Conservation (phyloP, 2,329 filamentous ascomycete species). For the Cephalotrichum gorgonifer region DNA sequence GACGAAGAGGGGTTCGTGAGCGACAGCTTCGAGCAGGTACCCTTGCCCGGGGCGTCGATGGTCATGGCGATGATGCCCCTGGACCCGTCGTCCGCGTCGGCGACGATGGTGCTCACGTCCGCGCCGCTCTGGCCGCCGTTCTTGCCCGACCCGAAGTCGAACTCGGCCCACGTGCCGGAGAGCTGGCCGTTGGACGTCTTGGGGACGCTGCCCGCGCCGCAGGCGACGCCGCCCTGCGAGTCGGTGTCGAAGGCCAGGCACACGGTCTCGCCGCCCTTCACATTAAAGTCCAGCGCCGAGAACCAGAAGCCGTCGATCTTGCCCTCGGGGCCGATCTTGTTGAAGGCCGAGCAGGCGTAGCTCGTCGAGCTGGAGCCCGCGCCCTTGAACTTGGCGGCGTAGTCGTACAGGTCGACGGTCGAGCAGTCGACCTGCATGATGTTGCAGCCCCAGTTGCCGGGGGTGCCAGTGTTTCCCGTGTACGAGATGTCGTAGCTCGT, state of each 20-base stretch:
- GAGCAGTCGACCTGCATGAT: conserved; percentile 29
- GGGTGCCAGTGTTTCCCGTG: conserved; percentile 33
- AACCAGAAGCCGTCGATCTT: conserved; percentile 38
- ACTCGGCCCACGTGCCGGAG: conserved; percentile 37
- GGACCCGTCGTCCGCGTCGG: conserved; percentile 19
- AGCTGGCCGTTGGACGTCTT: conserved; percentile 28
- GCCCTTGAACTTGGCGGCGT: conserved; percentile 30
- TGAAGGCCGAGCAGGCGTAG: conserved; percentile 31
- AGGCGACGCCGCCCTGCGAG: conserved; percentile 38
- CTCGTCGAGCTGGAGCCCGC: conserved; percentile 19
- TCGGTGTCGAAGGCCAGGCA: conserved; percentile 33
- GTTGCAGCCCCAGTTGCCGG: conserved; percentile 39
- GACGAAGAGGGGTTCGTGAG: conserved; percentile 15
- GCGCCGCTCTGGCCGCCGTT: conserved; percentile 40
- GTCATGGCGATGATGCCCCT: conserved; percentile 21
- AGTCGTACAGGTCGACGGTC: conserved; percentile 29
- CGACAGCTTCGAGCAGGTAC: conserved; percentile 27
- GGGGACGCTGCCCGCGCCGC: conserved; percentile 18
- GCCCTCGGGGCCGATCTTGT: conserved; percentile 39
- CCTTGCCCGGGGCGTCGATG: conserved; percentile 25
- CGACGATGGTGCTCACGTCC: conserved; percentile 38
- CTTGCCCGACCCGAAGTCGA: conserved; percentile 31
- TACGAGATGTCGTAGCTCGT: conserved; percentile 34
- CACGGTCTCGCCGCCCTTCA: conserved; percentile 25
- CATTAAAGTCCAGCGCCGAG: conserved; percentile 28